Evolutionary conservation across 2,329 filamentous ascomycete species (phyloP).

Genomic region (Fusarium beomiforme): DNA sequence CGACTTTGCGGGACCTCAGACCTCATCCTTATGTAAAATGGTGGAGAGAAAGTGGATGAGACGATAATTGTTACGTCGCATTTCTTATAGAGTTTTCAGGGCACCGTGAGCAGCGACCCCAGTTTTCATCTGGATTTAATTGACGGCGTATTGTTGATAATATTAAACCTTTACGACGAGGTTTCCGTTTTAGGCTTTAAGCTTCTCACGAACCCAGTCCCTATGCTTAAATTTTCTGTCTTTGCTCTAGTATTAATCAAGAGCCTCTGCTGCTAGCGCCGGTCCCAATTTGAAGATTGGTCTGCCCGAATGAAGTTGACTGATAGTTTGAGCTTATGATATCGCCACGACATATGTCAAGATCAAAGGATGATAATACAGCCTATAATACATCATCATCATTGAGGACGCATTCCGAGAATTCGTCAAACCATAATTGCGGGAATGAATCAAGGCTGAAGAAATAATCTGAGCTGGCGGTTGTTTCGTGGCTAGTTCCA

Average conservation of each 20-base stretch:
- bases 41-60: background rate
- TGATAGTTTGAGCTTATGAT: too few relatives aligned
- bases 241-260: background rate
- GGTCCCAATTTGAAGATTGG: too few relatives aligned
- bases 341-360: too few relatives aligned
- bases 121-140: background rate
- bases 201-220: background rate
- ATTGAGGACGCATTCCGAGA: background rate
- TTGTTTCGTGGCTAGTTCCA: background rate
- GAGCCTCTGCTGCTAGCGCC: too few relatives aligned
- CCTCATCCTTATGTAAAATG: background rate
- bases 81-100: background rate
- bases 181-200: background rate
- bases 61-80: background rate
- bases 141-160: background rate
- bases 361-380: too few relatives aligned
- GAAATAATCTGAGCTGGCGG: background rate
- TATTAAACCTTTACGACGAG: background rate
- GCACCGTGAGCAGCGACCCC: background rate
- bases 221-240: background rate
- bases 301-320: too few relatives aligned
- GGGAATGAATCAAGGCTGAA: background rate
- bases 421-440: background rate
- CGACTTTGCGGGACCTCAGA: background rate
- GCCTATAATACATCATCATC: background rate